Percentiles rank a stretch among this genome's conserved stretches.
Conservation (phyloP, 2,329 filamentous ascomycete species). For the Alternaria sp. region DNA sequence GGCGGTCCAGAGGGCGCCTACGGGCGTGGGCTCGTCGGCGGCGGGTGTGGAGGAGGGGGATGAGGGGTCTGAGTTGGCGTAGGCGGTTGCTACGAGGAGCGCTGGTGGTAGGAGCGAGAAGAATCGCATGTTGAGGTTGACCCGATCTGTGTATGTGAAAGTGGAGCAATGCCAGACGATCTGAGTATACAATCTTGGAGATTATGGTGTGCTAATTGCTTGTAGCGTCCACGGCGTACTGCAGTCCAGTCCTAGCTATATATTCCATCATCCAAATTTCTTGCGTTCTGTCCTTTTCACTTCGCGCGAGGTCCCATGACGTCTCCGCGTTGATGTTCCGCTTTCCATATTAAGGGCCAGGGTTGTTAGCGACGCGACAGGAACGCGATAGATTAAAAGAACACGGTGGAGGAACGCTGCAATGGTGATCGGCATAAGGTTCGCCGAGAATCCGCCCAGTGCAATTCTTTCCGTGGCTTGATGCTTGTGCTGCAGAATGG, state of each 20-base stretch:
- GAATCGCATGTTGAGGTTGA: slow-evolving; percentile 30
- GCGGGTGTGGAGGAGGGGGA: slow-evolving; percentile 13
- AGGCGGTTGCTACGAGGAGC: slow-evolving; percentile 26
- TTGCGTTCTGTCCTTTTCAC: slow-evolving; percentile 25
- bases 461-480: background rate
- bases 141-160: background rate
- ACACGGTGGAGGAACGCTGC: slow-evolving; percentile 14
- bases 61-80: slow-evolving; percentile 22
- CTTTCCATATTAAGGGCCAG: slow-evolving; percentile 25
- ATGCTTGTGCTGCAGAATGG: background rate
- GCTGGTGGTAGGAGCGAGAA: slow-evolving; percentile 27
- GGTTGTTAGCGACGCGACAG: slow-evolving; percentile 11
- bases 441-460: background rate
- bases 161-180: background rate
- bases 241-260: background rate
- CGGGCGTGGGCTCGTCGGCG: slow-evolving; percentile 33
- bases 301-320: background rate
- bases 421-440: background rate
- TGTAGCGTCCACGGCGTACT: background rate
- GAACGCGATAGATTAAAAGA: slow-evolving; percentile 29
- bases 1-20: slow-evolving; percentile 40
- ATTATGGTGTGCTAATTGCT: background rate
- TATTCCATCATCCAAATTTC: background rate
- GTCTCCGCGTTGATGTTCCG: slow-evolving; percentile 14
- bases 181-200: background rate